Conservation (phyloP, 352 stramenopile species). For the Poterioochromonas sp. region DNA sequence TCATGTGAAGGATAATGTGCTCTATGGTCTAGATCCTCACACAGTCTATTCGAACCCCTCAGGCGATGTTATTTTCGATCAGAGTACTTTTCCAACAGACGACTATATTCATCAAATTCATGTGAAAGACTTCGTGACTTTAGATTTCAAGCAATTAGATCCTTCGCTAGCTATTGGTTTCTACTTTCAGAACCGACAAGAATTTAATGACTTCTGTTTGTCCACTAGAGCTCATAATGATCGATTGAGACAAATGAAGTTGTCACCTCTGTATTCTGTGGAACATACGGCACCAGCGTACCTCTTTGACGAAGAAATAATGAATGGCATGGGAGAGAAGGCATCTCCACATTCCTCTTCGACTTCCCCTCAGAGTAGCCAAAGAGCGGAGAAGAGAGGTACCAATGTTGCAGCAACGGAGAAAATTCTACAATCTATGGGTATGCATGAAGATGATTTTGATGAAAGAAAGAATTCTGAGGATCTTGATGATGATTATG, state of each 20-base stretch:
- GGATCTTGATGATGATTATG: too few species aligned
- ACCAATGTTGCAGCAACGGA: too few species aligned
- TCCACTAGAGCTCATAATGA: background rate
- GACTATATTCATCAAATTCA: background rate
- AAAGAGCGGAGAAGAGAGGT: too few species aligned
- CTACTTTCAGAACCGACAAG: background rate
- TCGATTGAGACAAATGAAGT: background rate
- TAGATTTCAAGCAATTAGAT: background rate
- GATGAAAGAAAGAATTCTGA: too few species aligned
- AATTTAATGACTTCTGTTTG: background rate
- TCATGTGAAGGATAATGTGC: slow-evolving; percentile 51
- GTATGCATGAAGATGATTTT: too few species aligned
- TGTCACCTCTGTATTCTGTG: background rate
- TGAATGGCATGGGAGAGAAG: too few species aligned
- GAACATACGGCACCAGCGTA: background rate
- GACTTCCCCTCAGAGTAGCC: too few species aligned
- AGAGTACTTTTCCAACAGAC: slow-evolving; percentile 1
- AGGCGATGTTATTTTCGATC: slow-evolving; percentile 35
- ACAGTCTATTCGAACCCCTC: slow-evolving; percentile 45
- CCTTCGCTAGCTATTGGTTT: slow-evolving; percentile 1
- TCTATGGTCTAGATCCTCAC: slow-evolving; percentile 71
- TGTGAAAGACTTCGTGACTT: background rate
- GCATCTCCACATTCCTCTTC: too few species aligned
- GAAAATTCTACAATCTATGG: too few species aligned
- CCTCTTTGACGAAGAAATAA: background rate